Base-by-base conservation (phyloP, 169 alveolate species). In the Babesia sp. region DNA sequence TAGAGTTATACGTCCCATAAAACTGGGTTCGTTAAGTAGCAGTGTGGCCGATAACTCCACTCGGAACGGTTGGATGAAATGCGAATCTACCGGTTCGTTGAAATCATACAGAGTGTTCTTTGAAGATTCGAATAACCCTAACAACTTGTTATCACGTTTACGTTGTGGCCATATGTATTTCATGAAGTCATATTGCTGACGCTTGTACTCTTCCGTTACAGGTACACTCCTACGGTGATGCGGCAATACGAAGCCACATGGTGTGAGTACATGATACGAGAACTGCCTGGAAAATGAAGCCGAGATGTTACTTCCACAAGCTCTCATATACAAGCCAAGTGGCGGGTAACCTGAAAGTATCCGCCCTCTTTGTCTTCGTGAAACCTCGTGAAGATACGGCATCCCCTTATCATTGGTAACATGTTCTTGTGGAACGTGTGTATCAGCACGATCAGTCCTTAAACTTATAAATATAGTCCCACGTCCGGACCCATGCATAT, bases 61-160 rank as follows among this genome's bases (percentile, higher is more conserved):
- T 18, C 87, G 63, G 57, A 70, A 79, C 37, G 87, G 87, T 37
- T 79, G 71, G 24, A 79, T 39, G 48, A 68, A 66, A 37, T 18
- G 20, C 26, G 76, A 66, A 11, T 53, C 64, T 45, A 51, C 48
- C 37, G 50, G 71, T 31, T 70, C 63, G 39, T 48, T 45, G 55
- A 36, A 31, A 60, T 79, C 87, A 39, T 58, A 79, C 59, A 79
- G 54, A 31, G 82, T 79, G 41, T 63, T 42, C 39, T 70, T 79
- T 2, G 87, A 70, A 20, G 72, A 54, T 31, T 70, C 78, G 18
- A 79, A 28, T 29, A 79, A 71, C n/a, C 69, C 61, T 24, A 37
- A 54, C 44, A 50, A 61, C 71, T 59, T 79, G 36, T 22, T 16
- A 53, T 79, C 87, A 22, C 53, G 48, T 39, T 45, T 18, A 22